These are phyloP conservation scores for Yarrowia osloensis DNA, from an alignment of 805 yeast species.

Conservation along the genomic window DNA sequence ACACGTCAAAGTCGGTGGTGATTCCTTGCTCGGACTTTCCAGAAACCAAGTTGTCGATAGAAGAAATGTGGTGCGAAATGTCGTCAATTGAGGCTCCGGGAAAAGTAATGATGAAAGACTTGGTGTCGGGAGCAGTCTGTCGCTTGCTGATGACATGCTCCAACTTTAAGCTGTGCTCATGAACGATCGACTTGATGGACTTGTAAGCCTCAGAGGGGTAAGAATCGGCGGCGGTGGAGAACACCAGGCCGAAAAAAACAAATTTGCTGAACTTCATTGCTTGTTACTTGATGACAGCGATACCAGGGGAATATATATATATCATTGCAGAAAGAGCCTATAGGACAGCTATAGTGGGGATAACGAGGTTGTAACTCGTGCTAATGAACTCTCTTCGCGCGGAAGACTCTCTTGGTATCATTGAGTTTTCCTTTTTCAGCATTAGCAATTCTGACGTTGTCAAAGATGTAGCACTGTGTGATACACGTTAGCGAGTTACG, in stretches of 20 bases:
- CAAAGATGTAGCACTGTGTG: background rate
- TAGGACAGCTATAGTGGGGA: background rate
- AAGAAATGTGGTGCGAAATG: background rate
- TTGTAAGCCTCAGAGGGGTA: slow-evolving; percentile 4
- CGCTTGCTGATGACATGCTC: background rate
- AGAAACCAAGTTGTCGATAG: background rate
- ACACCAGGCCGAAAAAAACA: background rate
- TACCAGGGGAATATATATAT: background rate
- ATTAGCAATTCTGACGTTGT: background rate
- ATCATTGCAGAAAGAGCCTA: background rate
- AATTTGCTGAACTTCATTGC: background rate
- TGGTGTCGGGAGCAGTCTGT: background rate
- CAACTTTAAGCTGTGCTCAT: background rate
- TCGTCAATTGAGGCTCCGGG: background rate
- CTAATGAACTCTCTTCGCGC: background rate
- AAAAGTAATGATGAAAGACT: background rate
- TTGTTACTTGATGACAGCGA: background rate
- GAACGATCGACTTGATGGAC: background rate
- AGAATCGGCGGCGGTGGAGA: background rate
- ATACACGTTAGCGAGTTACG: background rate
- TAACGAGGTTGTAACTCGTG: background rate
- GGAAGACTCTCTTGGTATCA: background rate
- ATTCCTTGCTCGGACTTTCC: slow-evolving; percentile 1
- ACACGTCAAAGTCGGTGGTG: background rate
- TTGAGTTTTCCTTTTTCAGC: background rate